Evolutionary conservation across 139 green algal species (phyloP), one percentile per base, ranked within the genome.

Genomic region (Tetratostichococcus sp.): DNA sequence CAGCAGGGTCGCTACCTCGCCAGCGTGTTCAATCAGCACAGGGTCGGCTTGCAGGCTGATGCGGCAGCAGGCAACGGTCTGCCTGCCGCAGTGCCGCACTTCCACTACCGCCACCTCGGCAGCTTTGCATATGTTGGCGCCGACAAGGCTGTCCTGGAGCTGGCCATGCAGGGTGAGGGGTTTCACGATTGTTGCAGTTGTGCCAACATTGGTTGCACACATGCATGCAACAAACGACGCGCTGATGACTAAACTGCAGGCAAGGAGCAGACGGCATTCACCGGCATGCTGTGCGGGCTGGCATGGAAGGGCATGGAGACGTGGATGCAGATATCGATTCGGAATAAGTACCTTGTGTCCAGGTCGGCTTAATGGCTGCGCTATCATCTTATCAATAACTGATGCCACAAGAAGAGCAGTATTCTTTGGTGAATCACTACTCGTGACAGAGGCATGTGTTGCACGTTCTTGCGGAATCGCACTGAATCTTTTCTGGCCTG

Each of bases 1-100:
- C 86, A 91, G 79, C 58, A 91, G 74, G 86, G 84, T 23, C 32
- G 88, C 72, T 88, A 88, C 35, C 71, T 90, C 50, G 77, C 69
- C 3, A 42, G 76, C 62, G 59, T 88, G 31, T 70, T 84, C 33
- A 75, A 32, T 33, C 67, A 71, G 57, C 78, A 79, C 35, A 70
- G 67, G 3, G 30, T 78, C 23, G 43, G 67, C 31, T 8, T 6
- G 2, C 31, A 19, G 67, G 26, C n/a, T 11, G n/a, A 32, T 26
- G 4, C 62, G 22, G 28, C 28, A 22, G 21, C 30, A 22, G 26
- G 25, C 22, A 68, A 32, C n/a, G 76, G 62, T 14, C 42, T 80
- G n/a, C 62, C 76, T 19, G 35, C 30, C 1, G 42, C 21, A 43
- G 67, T 69, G 34, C 30, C 34, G 11, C 32, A n/a, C 4, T 82